These are phyloP conservation scores for Silene noctiflora DNA, from an alignment of 179 eudicot genomes.

Conservation along the genomic window DNA sequence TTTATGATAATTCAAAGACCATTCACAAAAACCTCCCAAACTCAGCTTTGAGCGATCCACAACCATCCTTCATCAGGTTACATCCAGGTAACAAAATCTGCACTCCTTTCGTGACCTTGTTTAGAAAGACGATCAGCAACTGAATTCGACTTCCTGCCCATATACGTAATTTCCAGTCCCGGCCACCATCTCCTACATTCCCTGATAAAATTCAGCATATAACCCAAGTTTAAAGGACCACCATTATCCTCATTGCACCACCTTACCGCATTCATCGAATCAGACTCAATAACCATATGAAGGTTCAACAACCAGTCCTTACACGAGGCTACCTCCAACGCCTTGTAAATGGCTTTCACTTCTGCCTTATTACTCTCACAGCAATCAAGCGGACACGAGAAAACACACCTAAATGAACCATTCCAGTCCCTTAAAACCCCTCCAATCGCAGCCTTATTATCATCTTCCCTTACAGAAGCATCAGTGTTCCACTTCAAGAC, in stretches of 20 bases:
- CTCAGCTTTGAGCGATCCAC: neutral
- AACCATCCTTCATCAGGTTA: neutral
- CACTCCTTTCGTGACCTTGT: constrained; percentile 7
- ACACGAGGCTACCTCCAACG: constrained; percentile 7
- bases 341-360: constrained; percentile 14
- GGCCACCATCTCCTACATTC: constrained; percentile 15
- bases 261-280: constrained; percentile 13
- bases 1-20: neutral
- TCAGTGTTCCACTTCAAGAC: constrained; percentile 16
- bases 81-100: constrained; percentile 10
- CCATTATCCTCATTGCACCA: constrained; percentile 15
- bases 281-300: constrained; percentile 9
- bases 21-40: neutral
- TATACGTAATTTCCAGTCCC: neutral
- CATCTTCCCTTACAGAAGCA: constrained; percentile 10
- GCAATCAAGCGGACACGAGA: constrained; percentile 10
- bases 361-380: constrained; percentile 8
- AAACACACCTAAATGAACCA: constrained; percentile 5
- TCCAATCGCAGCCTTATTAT: constrained; percentile 1
- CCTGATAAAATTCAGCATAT: constrained; percentile 8
- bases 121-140: constrained; percentile 13
- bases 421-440: constrained; percentile 17
- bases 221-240: constrained; percentile 6
- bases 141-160: constrained; percentile 10
- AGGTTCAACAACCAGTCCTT: neutral